Evolutionary conservation across 2,329 filamentous ascomycete species (phyloP).

Genomic region (Drechslera avenae): DNA sequence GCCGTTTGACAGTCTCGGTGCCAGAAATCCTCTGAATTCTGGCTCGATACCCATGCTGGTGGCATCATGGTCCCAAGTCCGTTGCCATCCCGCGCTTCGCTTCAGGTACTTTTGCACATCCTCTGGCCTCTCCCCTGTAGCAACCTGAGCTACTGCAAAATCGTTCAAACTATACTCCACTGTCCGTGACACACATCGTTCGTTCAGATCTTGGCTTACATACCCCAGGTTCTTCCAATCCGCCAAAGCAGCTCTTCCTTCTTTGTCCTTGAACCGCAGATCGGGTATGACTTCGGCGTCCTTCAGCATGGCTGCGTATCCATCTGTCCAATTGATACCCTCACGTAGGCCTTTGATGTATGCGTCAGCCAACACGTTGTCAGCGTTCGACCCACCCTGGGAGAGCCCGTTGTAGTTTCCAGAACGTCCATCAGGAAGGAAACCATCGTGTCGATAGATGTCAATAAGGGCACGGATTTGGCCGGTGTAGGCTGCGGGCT

Average conservation of each 20-base stretch:
- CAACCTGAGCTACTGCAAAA: constrained; percentile 47
- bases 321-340: constrained; percentile 69
- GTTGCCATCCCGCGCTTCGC: constrained; percentile 36
- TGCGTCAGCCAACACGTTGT: constrained; percentile 73
- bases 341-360: constrained; percentile 68
- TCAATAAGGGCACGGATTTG: constrained; percentile 70
- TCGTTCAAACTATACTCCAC: constrained; percentile 51
- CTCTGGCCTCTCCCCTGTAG: constrained; percentile 42
- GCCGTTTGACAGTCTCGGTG: constrained; percentile 24
- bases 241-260: constrained; percentile 69
- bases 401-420: constrained; percentile 71
- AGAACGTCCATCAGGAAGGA: constrained; percentile 67
- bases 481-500: constrained; percentile 67
- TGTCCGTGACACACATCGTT: constrained; percentile 43
- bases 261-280: constrained; percentile 61
- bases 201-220: constrained; percentile 51
- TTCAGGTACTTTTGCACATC: constrained; percentile 47
- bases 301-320: constrained; percentile 71
- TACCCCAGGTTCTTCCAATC: constrained; percentile 70
- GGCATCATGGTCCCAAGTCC: constrained; percentile 19
- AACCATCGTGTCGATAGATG: constrained; percentile 68
- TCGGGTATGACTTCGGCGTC: constrained; percentile 65
- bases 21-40: constrained; percentile 25
- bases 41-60: constrained; percentile 11
- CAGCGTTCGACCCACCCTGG: constrained; percentile 71